Evolutionary conservation across 208 protist species (phyloP).

Genomic region (Phytomonas francai): DNA sequence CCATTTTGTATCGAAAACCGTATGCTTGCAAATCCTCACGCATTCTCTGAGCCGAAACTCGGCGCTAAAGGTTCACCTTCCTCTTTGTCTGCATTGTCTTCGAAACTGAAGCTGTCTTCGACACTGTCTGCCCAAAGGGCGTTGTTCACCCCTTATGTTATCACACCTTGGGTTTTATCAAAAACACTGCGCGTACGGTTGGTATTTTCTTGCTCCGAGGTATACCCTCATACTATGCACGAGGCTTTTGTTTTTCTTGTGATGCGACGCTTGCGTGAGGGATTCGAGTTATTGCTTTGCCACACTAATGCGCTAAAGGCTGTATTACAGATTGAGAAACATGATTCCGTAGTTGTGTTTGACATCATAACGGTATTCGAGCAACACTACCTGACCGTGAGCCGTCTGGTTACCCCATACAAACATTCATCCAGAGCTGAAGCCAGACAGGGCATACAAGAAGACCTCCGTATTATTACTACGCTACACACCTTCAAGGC

Average conservation of each 20-base stretch:
- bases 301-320: constrained; percentile 31
- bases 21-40: background rate
- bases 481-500: constrained; percentile 59
- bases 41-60: background rate
- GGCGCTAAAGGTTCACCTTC: background rate
- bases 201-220: constrained; percentile 37
- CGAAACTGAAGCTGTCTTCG: background rate
- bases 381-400: constrained; percentile 1
- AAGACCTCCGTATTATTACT: constrained; percentile 57
- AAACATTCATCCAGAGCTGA: background rate
- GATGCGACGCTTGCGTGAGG: constrained; percentile 41
- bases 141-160: background rate
- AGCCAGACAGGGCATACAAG: constrained; percentile 21
- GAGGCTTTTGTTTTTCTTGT: constrained; percentile 51
- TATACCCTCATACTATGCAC: constrained; percentile 24
- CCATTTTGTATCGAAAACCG: background rate
- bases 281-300: constrained; percentile 41
- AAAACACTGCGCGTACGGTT: constrained; percentile 13
- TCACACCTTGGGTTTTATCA: background rate
- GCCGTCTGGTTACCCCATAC: constrained; percentile 28
- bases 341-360: constrained; percentile 8
- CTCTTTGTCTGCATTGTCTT: background rate
- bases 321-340: constrained; percentile 17
- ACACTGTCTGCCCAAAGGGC: background rate
- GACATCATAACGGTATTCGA: background rate